Evolutionary conservation across 1,139 yeast species (phyloP), one percentile per base, ranked within the genome.

Genomic region (Geotrichum cucujoidarum): DNA sequence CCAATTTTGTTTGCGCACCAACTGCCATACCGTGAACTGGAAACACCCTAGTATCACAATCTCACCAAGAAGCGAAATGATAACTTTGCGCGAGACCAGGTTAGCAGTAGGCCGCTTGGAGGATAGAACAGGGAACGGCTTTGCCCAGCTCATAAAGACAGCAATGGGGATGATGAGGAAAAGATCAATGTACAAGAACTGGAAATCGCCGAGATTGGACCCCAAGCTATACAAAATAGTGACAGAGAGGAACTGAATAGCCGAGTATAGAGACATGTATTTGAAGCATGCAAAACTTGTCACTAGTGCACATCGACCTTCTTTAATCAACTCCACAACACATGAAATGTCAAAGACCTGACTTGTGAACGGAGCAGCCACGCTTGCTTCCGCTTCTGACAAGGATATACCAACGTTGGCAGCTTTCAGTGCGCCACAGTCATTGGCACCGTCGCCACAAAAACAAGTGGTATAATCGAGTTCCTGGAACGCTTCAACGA

Each of bases 361-460:
- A 1, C 96, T 87, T 0, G 99, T 94, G 64, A 92, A 92, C 2
- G 99, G 98, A 0, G 98, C 97, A 0, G 98, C 98, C 18, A 94
- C 97, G 4, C 95, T 86, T 0, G 98, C 98, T 64, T 92, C 99
- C 0, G 98, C 98, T 63, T 92, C 98, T 29, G 96, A 86, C 43
- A 92, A 72, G 0, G 97, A 90, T 27, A 94, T 81, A 18, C 99
- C 98, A 40, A 92, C 95, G 68, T 92, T 95, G 0, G 98, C 97
- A 5, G 96, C 96, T 60, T 90, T 92, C 51, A 92, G 72, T 0
- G 99, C 99, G 57, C 98, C 98, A 68, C 97, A 92, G 64, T 92
- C 99, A 66, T 92, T 72, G 22, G 76, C 76, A 20, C 76, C 99
- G 68, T 92, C 99, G 31, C 99, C 99, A 69, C 97, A 90, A 66